phyloP scores from a whole-genome alignment of 2,329 filamentous ascomycete genomes.

The Arthrobotrys entomopaga region DNA sequence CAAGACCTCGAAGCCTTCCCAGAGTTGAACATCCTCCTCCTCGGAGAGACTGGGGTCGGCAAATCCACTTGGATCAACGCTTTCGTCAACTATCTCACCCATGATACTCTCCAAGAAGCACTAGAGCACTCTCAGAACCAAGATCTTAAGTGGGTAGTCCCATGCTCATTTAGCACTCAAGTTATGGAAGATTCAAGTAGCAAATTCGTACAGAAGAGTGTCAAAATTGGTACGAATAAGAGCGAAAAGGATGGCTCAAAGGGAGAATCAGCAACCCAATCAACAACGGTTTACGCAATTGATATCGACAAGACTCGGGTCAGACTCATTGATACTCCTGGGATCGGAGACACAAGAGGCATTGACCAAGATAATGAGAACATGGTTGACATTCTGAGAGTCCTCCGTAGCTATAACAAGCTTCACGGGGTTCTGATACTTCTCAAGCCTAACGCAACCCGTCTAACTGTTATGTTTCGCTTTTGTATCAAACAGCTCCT shows the following conservation, averaged over 20 bases:
- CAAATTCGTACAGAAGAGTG: not conserved
- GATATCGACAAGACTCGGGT: slow-evolving; percentile 59
- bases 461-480: slow-evolving; percentile 62
- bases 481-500: slow-evolving; percentile 64
- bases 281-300: slow-evolving; percentile 61
- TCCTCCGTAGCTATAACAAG: slow-evolving; percentile 61
- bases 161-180: slow-evolving; percentile 62
- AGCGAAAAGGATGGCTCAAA: slow-evolving; percentile 60
- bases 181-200: not conserved
- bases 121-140: slow-evolving; percentile 54
- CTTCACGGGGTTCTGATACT: slow-evolving; percentile 64
- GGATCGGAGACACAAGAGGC: slow-evolving; percentile 64
- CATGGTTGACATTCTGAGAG: slow-evolving; percentile 62
- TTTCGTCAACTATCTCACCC: slow-evolving; percentile 65
- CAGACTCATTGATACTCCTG: slow-evolving; percentile 64
- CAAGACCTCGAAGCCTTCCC: slow-evolving; percentile 59
- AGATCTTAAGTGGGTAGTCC: slow-evolving; percentile 62
- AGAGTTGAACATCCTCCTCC: slow-evolving; percentile 64
- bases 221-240: not conserved
- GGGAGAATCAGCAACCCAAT: slow-evolving; percentile 62
- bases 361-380: slow-evolving; percentile 62
- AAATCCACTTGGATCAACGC: slow-evolving; percentile 67
- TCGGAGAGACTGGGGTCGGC: slow-evolving; percentile 66
- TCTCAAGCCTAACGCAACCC: slow-evolving; percentile 62
- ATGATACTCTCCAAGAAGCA: slow-evolving; percentile 63